phyloP scores from a whole-genome alignment of 208 protist genomes.

The Acanthamoeba royreba region DNA sequence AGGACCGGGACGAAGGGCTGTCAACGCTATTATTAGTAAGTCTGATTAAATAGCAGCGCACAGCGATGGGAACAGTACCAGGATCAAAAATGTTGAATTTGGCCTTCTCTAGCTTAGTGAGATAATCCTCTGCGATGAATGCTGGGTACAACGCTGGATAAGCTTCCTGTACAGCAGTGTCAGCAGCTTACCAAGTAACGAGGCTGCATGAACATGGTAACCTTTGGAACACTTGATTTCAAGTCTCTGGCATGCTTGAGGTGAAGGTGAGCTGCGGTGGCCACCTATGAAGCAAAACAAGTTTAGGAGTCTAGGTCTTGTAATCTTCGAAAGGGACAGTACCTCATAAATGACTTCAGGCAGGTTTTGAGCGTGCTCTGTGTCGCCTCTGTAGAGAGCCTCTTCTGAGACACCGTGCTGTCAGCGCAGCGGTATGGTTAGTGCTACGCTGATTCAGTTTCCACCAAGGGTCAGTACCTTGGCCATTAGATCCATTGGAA shows the following conservation, averaged over 20 bases:
- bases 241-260: too few relatives aligned
- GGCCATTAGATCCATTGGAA: slow-evolving; percentile 36
- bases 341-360: slow-evolving; percentile 27
- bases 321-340: neutral
- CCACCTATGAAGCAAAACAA: too few relatives aligned
- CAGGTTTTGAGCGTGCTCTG: neutral
- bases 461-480: too few relatives aligned
- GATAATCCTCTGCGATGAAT: slow-evolving; percentile 42
- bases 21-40: neutral
- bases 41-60: neutral
- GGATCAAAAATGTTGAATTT: slow-evolving; percentile 50
- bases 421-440: too few relatives aligned
- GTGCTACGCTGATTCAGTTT: too few relatives aligned
- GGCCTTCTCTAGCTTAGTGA: slow-evolving; percentile 29
- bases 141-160: neutral
- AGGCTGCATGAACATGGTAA: too few relatives aligned
- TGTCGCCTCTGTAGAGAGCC: neutral
- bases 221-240: too few relatives aligned
- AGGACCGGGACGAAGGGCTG: neutral
- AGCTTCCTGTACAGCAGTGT: neutral
- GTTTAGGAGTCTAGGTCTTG: too few relatives aligned
- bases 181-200: too few relatives aligned
- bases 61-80: neutral
- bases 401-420: slow-evolving; percentile 25
- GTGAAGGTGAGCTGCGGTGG: too few relatives aligned